Conservation (phyloP, 495 filamentous ascomycete species). For the Penicillium fimorum region DNA sequence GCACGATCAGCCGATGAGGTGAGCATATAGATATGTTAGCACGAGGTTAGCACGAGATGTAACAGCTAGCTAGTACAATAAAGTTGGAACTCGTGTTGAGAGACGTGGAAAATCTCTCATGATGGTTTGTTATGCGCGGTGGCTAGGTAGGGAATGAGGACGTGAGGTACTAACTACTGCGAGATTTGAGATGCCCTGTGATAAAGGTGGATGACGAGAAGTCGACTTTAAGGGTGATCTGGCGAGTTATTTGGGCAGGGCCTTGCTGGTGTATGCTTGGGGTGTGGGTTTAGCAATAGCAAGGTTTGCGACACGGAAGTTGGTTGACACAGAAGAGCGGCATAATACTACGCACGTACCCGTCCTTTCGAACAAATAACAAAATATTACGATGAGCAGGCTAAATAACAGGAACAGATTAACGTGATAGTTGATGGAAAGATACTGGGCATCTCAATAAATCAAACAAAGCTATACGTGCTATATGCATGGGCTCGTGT, state of each 20-base stretch:
- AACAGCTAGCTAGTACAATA: not conserved
- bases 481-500: not conserved
- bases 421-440: not conserved
- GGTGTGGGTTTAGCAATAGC: not conserved
- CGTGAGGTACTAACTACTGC: not conserved
- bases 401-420: not conserved
- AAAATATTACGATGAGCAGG: not conserved
- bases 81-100: not conserved
- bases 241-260: not conserved
- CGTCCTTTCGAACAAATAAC: not conserved
- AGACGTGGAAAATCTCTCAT: too few species aligned
- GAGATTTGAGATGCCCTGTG: too few species aligned
- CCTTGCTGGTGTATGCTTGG: not conserved
- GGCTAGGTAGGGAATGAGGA: too few species aligned
- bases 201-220: not conserved
- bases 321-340: not conserved
- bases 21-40: not conserved
- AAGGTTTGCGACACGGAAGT: not conserved
- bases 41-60: not conserved
- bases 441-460: not conserved
- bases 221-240: not conserved
- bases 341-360: not conserved
- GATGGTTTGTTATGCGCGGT: too few species aligned
- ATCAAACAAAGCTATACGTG: not conserved
- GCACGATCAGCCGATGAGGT: not conserved